Evolutionary conservation across 176 grass and related monocot species (phyloP).

Genomic region (Ananas comosus): DNA sequence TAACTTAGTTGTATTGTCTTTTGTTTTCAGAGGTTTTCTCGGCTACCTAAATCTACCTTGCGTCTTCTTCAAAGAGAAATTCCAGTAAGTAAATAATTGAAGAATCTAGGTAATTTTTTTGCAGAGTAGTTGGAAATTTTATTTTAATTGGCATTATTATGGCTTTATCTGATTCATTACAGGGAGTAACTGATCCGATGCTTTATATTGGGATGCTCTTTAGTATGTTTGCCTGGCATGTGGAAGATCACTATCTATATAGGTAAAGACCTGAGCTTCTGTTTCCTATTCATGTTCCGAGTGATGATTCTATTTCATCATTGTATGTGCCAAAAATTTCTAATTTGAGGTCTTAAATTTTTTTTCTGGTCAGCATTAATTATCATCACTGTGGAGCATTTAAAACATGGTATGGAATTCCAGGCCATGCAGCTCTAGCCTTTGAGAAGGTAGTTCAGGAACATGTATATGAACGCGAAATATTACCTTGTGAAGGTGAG

Average conservation of each 20-base stretch:
- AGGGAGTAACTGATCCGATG: constrained; percentile 99
- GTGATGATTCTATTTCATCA: background rate
- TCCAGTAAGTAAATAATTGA: constrained; percentile 56
- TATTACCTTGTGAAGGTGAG: constrained; percentile 63
- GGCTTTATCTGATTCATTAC: constrained; percentile 28
- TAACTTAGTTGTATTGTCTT: constrained; percentile 8
- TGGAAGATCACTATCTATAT: constrained; percentile 98
- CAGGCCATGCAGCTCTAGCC: constrained; percentile 67
- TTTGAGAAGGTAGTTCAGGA: constrained; percentile 71
- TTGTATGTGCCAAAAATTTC: background rate
- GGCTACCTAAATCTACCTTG: constrained; percentile 63
- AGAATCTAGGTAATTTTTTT: background rate
- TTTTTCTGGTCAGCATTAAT: constrained; percentile 58
- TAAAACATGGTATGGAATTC: constrained; percentile 98
- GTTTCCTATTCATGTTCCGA: background rate
- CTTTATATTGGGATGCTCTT: constrained; percentile 99
- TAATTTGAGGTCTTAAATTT: constrained; percentile 1
- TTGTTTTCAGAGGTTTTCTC: constrained; percentile 60
- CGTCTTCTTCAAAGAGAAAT: constrained; percentile 64
- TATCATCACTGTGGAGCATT: constrained; percentile 97
- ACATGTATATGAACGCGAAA: constrained; percentile 75
- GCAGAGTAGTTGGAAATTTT: background rate
- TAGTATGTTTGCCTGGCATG: constrained; percentile 99
- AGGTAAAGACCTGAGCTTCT: constrained; percentile 38
- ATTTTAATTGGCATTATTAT: background rate